These are phyloP conservation scores for Pleurozium schreberi DNA, from an alignment of 225 moss, liverwort and hornwort genomes.

Conservation along the genomic window DNA sequence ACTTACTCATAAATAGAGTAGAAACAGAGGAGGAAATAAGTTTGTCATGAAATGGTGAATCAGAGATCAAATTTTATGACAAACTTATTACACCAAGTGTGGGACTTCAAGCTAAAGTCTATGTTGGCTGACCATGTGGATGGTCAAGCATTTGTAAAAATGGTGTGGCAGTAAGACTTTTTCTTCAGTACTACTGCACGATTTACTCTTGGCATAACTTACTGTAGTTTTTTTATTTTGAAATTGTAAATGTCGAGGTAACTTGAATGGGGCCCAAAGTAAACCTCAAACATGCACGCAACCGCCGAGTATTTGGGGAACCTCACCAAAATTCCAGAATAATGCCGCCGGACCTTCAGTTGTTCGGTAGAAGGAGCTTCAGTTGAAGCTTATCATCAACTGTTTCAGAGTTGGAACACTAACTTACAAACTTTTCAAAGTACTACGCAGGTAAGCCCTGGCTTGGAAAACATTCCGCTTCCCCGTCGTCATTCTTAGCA, in stretches of 20 bases:
- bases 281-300: background rate
- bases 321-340: background rate
- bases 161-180: background rate
- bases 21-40: background rate
- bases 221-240: background rate
- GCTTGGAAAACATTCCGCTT: background rate
- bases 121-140: background rate
- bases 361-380: background rate
- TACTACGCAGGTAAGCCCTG: background rate
- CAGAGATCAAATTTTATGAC: too few relatives aligned
- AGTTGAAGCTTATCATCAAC: background rate
- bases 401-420: background rate
- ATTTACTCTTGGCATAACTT: background rate
- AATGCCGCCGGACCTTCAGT: background rate
- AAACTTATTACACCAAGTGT: background rate
- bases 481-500: background rate
- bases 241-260: too few relatives aligned
- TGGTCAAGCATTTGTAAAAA: background rate
- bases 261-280: background rate
- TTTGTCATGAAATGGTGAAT: too few relatives aligned
- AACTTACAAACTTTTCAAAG: background rate
- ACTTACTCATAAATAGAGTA: background rate
- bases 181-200: background rate
- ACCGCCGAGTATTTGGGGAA: background rate
- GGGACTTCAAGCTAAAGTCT: background rate